phyloP scores from a whole-genome alignment of 345 rosid species.

The Microcos paniculata region DNA sequence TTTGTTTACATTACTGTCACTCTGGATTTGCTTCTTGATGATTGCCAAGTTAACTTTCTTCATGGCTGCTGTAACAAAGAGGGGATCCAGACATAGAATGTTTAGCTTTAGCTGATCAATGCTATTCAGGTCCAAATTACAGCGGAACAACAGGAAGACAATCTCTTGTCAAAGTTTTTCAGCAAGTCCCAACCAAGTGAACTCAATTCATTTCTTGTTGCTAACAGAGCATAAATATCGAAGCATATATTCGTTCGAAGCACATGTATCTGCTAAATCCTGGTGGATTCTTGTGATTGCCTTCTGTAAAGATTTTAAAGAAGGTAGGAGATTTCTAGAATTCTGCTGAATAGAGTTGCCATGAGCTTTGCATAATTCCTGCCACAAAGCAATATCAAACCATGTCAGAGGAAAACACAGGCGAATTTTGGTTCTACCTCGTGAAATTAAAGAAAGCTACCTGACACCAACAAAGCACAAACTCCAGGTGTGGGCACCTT shows the following conservation, averaged over 20 bases:
- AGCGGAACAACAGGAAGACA: neutral
- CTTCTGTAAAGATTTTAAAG: conserved; percentile 81
- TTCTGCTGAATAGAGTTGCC: conserved; percentile 78
- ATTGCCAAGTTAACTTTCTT: neutral
- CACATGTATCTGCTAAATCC: conserved; percentile 87
- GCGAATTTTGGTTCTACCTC: neutral
- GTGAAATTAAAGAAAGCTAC: conserved; percentile 28
- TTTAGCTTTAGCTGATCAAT: neutral
- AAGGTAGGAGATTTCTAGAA: conserved; percentile 74
- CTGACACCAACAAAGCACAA: conserved; percentile 90
- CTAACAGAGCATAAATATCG: conserved; percentile 69
- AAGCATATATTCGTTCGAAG: conserved; percentile 85
- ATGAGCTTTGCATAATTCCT: conserved; percentile 90
- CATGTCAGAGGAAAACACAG: neutral
- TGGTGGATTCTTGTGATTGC: conserved; percentile 82
- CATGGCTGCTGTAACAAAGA: neutral
- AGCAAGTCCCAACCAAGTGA: neutral
- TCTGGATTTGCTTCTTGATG: neutral
- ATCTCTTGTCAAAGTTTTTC: neutral
- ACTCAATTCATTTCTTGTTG: conserved; percentile 25
- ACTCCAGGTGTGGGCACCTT: conserved; percentile 86
- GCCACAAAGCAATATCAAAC: conserved; percentile 16
- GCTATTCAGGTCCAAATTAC: neutral
- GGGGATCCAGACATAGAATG: neutral
- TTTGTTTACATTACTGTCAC: neutral